Conservation (phyloP, 2,329 filamentous ascomycete species). For the Orbilia oligospora region DNA sequence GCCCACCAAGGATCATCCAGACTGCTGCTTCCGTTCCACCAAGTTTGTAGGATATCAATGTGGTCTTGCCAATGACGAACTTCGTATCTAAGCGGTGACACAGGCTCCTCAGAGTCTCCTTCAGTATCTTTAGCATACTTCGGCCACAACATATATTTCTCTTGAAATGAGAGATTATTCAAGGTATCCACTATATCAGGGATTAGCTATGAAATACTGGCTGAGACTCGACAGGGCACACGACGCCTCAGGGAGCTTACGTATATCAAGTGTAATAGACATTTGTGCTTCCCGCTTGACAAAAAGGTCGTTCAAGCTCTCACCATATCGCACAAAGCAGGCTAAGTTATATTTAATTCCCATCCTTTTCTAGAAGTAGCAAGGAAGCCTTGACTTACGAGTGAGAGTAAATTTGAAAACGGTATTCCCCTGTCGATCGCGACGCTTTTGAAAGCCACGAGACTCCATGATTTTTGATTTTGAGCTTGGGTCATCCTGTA, state of each 20-base stretch:
- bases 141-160: slow-evolving; percentile 46
- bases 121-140: no score
- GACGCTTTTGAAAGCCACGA: slow-evolving; percentile 41
- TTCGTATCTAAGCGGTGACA: slow-evolving; percentile 25
- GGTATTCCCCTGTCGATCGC: slow-evolving; percentile 42
- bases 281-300: slow-evolving; percentile 50
- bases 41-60: slow-evolving; percentile 36
- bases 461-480: slow-evolving; percentile 31
- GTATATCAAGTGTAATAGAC: slow-evolving; percentile 40
- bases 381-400: slow-evolving; percentile 24
- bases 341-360: slow-evolving; percentile 18
- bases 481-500: slow-evolving; percentile 27
- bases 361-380: not conserved
- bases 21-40: slow-evolving; percentile 46
- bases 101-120: not conserved
- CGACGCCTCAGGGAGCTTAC: slow-evolving; percentile 18
- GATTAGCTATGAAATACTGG: not conserved
- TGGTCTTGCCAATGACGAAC: slow-evolving; percentile 48
- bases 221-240: no score
- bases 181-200: slow-evolving; percentile 43
- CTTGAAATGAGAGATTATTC: slow-evolving; percentile 44
- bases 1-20: slow-evolving; percentile 49
- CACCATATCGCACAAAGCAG: slow-evolving; percentile 50
- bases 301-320: slow-evolving; percentile 52
- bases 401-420: slow-evolving; percentile 56